phyloP scores from a whole-genome alignment of 345 rosid species.

The Rhizophora apiculata region DNA sequence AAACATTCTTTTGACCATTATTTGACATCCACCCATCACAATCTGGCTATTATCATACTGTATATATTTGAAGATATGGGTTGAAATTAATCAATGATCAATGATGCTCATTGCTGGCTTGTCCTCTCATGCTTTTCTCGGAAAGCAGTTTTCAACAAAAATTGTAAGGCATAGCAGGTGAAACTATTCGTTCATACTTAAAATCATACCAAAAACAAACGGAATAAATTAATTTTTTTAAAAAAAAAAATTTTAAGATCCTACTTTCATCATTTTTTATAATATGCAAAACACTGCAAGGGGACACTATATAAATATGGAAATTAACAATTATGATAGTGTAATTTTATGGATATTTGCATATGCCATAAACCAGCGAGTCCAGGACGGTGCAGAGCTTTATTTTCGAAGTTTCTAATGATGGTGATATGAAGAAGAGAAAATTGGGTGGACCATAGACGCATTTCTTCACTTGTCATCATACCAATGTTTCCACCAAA shows the following conservation, averaged over 20 bases:
- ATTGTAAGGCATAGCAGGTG: neutral
- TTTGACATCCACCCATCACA: slow-evolving; percentile 14
- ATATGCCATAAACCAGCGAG: too few species aligned
- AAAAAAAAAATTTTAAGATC: too few species aligned
- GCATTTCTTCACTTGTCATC: slow-evolving; percentile 16
- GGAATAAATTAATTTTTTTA: neutral
- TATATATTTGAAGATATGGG: slow-evolving; percentile 8
- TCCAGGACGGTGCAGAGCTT: neutral
- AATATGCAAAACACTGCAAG: too few species aligned
- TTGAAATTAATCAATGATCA: slow-evolving; percentile 12
- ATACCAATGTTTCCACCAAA: slow-evolving; percentile 15
- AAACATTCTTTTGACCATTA: slow-evolving; percentile 38
- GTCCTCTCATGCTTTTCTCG: slow-evolving; percentile 20
- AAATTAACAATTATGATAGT: too few species aligned
- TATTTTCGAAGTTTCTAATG: slow-evolving; percentile 22
- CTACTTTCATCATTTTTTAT: too few species aligned
- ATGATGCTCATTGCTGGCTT: slow-evolving; percentile 4
- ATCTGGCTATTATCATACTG: slow-evolving; percentile 1
- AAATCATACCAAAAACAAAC: neutral
- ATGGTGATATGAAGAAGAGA: slow-evolving; percentile 21
- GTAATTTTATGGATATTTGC: too few species aligned
- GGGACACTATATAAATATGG: too few species aligned
- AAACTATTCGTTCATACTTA: neutral
- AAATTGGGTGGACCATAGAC: neutral
- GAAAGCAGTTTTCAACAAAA: neutral